Conservation (phyloP, 2,329 filamentous ascomycete genomes). For the Penicillium sp. region DNA sequence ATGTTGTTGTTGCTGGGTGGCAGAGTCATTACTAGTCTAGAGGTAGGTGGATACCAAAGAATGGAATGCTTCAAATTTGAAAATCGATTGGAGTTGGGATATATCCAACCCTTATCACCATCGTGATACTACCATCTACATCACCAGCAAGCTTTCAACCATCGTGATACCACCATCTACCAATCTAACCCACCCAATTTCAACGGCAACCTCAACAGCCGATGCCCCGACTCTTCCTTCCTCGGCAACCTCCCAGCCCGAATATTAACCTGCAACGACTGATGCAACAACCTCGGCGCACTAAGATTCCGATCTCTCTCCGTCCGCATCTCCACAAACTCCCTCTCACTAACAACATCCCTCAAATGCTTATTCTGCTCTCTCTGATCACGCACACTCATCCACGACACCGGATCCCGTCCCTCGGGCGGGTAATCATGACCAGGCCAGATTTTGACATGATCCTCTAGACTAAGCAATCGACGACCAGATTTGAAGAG, state of each 20-base stretch:
- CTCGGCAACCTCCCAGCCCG: slow-evolving; percentile 55
- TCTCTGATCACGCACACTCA: slow-evolving; percentile 57
- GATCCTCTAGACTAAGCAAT: slow-evolving; percentile 51
- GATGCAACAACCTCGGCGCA: slow-evolving; percentile 57
- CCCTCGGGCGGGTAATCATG: slow-evolving; percentile 60
- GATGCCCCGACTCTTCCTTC: slow-evolving; percentile 30
- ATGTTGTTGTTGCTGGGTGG: neutral
- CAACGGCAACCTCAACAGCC: slow-evolving; percentile 41
- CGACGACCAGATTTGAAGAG: slow-evolving; percentile 55
- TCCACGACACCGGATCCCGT: slow-evolving; percentile 48
- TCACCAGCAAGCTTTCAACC: neutral
- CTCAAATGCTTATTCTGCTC: slow-evolving; percentile 57
- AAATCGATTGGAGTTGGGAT: neutral
- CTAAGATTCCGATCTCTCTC: slow-evolving; percentile 54
- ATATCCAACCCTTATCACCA: neutral
- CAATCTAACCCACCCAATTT: slow-evolving; percentile 34
- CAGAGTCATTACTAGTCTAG: neutral
- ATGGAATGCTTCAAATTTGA: neutral
- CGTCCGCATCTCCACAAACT: slow-evolving; percentile 54
- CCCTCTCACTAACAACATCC: slow-evolving; percentile 48
- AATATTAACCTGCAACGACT: slow-evolving; percentile 61
- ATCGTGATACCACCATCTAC: slow-evolving; percentile 18
- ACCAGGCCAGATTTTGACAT: slow-evolving; percentile 60
- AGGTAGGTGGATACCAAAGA: neutral
- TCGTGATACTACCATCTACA: slow-evolving; percentile 18